phyloP scores from a whole-genome alignment of 495 filamentous ascomycete genomes.

The Wilcoxina mikolae region DNA sequence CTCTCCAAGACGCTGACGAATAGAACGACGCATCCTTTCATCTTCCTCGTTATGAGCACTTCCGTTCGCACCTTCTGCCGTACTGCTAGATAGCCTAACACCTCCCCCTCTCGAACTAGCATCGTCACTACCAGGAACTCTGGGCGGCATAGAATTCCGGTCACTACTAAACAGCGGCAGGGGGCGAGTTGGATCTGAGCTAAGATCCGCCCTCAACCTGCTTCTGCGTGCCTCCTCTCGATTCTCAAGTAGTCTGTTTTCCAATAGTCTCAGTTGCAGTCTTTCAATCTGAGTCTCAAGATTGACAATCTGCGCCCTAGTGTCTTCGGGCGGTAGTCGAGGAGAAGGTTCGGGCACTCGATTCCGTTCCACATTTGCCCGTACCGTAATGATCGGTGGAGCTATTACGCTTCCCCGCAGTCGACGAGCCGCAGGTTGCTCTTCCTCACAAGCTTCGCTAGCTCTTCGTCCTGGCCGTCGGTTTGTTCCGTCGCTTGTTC shows the following conservation, averaged over 20 bases:
- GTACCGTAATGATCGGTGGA: neutral
- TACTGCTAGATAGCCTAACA: neutral
- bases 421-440: neutral
- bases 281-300: conserved; percentile 18
- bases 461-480: no score
- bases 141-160: neutral
- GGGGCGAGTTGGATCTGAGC: neutral
- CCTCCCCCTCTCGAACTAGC: neutral
- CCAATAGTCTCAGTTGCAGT: conserved; percentile 16
- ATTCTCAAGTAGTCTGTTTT: conserved; percentile 4
- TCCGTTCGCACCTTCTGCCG: neutral
- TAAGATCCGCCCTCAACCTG: neutral
- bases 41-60: neutral
- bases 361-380: neutral
- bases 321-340: conserved; percentile 5
- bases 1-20: neutral
- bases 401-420: neutral
- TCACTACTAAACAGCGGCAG: neutral
- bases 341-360: neutral
- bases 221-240: neutral
- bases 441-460: no score
- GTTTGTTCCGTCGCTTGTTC: neutral
- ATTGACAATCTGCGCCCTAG: conserved; percentile 19
- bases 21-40: neutral
- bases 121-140: neutral